A percentile compares a stretch with the other conserved stretches of the same genome.
These are phyloP conservation scores for Ophiostoma tasmaniense DNA, from an alignment of 2,329 filamentous ascomycete genomes.

Conservation along the genomic window DNA sequence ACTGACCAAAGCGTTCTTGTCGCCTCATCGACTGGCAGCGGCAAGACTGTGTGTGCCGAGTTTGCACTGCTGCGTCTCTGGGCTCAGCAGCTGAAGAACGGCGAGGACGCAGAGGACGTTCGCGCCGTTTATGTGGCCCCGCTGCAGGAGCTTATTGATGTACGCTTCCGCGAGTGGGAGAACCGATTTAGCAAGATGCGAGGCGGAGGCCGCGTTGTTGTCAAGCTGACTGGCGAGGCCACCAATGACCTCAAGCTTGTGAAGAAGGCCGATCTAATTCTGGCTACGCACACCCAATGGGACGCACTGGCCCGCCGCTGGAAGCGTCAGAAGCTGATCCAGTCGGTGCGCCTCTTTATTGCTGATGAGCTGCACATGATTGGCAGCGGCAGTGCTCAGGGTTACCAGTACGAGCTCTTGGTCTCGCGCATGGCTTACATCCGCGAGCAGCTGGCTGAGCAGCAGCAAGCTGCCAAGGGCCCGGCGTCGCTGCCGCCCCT, in stretches of 20 bases:
- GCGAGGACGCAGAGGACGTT: slow-evolving; percentile 57
- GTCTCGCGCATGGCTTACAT: slow-evolving; percentile 99
- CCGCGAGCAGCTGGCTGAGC: slow-evolving; percentile 73
- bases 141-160: slow-evolving; percentile 86
- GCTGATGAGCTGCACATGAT: slow-evolving; percentile 93
- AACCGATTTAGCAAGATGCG: slow-evolving; percentile 61
- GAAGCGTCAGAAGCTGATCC: slow-evolving; percentile 92
- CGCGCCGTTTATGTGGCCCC: slow-evolving; percentile 91
- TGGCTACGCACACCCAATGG: slow-evolving; percentile 92
- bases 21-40: slow-evolving; percentile 85
- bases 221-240: slow-evolving; percentile 89
- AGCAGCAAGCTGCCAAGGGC: slow-evolving; percentile 61
- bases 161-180: slow-evolving; percentile 75
- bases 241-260: slow-evolving; percentile 83
- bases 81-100: slow-evolving; percentile 44
- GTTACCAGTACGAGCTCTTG: slow-evolving; percentile 89
- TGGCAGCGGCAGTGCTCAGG: slow-evolving; percentile 77
- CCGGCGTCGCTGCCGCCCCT: slow-evolving; percentile 55
- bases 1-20: slow-evolving; percentile 91
- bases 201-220: slow-evolving; percentile 80
- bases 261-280: slow-evolving; percentile 76
- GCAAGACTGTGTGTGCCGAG: slow-evolving; percentile 94
- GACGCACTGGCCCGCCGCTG: slow-evolving; percentile 92
- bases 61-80: slow-evolving; percentile 87
- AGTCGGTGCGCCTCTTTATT: slow-evolving; percentile 82